These are phyloP conservation scores for Mariannaea elegans DNA, from an alignment of 2,329 filamentous ascomycete genomes.

Conservation along the genomic window DNA sequence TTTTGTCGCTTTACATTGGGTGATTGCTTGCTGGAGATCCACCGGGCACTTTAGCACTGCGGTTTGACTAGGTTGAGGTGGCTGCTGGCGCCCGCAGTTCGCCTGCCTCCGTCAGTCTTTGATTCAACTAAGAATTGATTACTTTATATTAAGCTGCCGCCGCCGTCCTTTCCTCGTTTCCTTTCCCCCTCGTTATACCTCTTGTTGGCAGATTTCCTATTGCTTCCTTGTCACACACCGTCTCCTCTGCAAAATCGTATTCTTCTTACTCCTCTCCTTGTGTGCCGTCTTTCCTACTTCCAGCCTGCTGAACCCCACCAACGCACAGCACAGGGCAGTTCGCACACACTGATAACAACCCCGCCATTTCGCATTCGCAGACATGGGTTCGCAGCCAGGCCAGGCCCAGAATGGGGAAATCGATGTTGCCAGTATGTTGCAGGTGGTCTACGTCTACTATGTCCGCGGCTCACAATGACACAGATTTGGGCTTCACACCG, in stretches of 20 bases:
- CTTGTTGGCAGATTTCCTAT: not conserved
- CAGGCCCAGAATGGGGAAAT: slow-evolving; percentile 29
- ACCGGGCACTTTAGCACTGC: too few species aligned
- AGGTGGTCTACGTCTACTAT: not conserved
- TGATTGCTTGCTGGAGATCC: not conserved
- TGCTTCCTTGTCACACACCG: too few species aligned
- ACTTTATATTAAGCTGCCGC: too few species aligned
- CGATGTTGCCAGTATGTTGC: slow-evolving; percentile 38
- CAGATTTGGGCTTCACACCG: slow-evolving; percentile 48
- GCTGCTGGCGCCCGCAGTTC: slow-evolving; percentile 2
- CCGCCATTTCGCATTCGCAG: slow-evolving; percentile 18
- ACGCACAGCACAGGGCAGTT: not conserved
- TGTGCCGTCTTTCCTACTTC: not conserved
- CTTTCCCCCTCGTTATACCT: not conserved
- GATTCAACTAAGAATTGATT: too few species aligned
- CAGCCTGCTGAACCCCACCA: not conserved
- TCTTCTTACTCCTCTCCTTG: not conserved
- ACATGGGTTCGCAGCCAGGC: slow-evolving; percentile 43
- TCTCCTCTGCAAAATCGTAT: not conserved
- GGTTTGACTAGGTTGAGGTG: slow-evolving; percentile 1
- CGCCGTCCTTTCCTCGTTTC: not conserved
- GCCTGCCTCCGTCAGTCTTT: not conserved
- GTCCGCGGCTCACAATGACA: slow-evolving; percentile 11
- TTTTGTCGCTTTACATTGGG: slow-evolving; percentile 14
- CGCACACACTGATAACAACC: not conserved